Conservation (phyloP, 208 protist species). For the Zelonia costaricensis region DNA sequence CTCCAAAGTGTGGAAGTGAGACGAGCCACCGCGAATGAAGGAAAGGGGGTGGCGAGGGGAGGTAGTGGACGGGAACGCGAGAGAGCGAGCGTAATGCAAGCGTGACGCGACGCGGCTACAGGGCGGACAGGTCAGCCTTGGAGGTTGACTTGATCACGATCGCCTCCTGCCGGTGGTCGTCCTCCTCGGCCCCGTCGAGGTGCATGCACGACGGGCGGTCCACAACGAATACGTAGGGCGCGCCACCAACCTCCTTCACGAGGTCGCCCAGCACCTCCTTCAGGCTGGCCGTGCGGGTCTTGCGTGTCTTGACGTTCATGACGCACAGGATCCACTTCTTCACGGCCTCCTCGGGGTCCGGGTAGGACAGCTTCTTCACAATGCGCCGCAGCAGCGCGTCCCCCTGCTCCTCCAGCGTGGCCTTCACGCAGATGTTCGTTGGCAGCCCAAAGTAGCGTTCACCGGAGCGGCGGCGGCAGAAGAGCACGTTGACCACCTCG, state of each 20-base stretch:
- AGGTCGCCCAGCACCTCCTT: conserved; percentile 47
- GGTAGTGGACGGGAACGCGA: too few relatives aligned
- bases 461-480: conserved; percentile 56
- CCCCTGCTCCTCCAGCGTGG: conserved; percentile 42
- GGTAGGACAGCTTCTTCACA: conserved; percentile 47
- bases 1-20: too few relatives aligned
- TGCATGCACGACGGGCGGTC: conserved; percentile 47
- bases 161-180: conserved; percentile 28
- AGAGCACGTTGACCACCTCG: conserved; percentile 51
- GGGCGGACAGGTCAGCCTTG: conserved; percentile 36
- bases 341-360: conserved; percentile 28
- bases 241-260: conserved; percentile 46
- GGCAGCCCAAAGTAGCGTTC: conserved; percentile 73
- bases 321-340: conserved; percentile 55
- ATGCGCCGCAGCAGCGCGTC: conserved; percentile 50
- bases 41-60: too few relatives aligned
- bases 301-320: conserved; percentile 30
- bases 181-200: conserved; percentile 40
- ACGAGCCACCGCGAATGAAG: too few relatives aligned
- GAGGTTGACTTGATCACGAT: conserved; percentile 65
- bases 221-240: conserved; percentile 50
- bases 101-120: too few relatives aligned
- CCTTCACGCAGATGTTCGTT: conserved; percentile 53
- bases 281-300: conserved; percentile 43
- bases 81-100: too few relatives aligned